A percentile compares a stretch with the other conserved stretches of the same genome.
Conservation (phyloP, 2,329 filamentous ascomycete genomes). For the Diaporthe sp. region DNA sequence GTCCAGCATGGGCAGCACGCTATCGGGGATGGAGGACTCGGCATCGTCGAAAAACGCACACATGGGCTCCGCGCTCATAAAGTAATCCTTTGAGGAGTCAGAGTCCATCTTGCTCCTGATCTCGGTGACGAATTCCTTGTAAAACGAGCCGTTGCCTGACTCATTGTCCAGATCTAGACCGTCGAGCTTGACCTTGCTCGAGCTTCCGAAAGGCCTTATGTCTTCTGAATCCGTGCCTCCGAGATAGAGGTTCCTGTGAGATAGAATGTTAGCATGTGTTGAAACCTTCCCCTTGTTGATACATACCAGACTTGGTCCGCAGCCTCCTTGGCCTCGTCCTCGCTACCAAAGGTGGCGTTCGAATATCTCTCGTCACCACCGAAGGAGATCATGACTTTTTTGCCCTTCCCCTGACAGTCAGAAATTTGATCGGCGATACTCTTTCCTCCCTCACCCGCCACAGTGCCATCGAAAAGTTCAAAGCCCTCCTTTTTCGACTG, state of each 20-base stretch:
- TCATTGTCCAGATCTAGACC: constrained; percentile 38
- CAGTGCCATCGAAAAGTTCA: constrained; percentile 33
- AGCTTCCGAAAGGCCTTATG: constrained; percentile 33
- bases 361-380: constrained; percentile 25
- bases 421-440: constrained; percentile 36
- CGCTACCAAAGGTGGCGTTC: constrained; percentile 12
- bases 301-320: constrained; percentile 38
- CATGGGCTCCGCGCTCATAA: constrained; percentile 35
- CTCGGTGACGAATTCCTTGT: constrained; percentile 32
- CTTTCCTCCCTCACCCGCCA: background rate
- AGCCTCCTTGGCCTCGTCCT: constrained; percentile 27
- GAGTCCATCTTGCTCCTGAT: constrained; percentile 26
- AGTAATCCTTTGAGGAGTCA: constrained; percentile 16
- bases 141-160: constrained; percentile 12
- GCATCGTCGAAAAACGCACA: background rate
- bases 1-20: constrained; percentile 27
- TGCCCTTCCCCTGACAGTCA: constrained; percentile 23
- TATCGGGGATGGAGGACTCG: constrained; percentile 30
- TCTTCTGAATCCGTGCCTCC: constrained; percentile 30
- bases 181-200: constrained; percentile 24
- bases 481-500: constrained; percentile 22
- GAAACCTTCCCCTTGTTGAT: background rate
- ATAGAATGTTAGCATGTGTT: background rate
- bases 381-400: constrained; percentile 40
- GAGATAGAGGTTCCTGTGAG: constrained; percentile 34